Conservation (phyloP, 78 protist genomes). For the Chrysochromulina tobinii region DNA sequence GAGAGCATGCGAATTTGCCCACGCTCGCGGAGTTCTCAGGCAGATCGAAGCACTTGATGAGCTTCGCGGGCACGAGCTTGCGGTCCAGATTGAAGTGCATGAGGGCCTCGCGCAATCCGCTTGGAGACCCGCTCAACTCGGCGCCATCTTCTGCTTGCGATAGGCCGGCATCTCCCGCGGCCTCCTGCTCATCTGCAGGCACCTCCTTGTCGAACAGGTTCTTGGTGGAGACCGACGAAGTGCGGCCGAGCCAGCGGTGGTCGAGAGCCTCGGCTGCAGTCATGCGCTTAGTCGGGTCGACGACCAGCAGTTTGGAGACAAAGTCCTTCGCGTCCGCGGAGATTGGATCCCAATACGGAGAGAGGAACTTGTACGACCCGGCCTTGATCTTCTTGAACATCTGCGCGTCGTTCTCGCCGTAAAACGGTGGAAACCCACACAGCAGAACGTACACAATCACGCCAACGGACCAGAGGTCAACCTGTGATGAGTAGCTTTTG, state of each 20-base stretch:
- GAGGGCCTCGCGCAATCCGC: no score
- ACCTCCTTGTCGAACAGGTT: no score
- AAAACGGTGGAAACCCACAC: conserved; percentile 74
- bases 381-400: conserved; percentile 54
- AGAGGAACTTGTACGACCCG: conserved; percentile 56
- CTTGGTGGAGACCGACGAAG: no score
- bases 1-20: no score
- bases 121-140: no score
- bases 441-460: conserved; percentile 60
- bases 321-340: neutral
- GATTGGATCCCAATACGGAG: conserved; percentile 69
- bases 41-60: no score
- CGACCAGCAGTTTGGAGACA: neutral
- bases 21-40: no score
- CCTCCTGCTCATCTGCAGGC: no score
- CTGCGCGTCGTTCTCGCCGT: conserved; percentile 43
- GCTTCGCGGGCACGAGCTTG: no score
- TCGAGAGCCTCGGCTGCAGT: neutral
- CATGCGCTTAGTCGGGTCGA: conserved; percentile 29
- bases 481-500: conserved; percentile 15
- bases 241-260: conserved; percentile 33
- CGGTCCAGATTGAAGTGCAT: no score
- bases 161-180: no score
- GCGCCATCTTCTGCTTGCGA: no score
- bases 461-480: conserved; percentile 59